Conservation (phyloP, 306 rosid species). For the Luffa aegyptiaca region DNA sequence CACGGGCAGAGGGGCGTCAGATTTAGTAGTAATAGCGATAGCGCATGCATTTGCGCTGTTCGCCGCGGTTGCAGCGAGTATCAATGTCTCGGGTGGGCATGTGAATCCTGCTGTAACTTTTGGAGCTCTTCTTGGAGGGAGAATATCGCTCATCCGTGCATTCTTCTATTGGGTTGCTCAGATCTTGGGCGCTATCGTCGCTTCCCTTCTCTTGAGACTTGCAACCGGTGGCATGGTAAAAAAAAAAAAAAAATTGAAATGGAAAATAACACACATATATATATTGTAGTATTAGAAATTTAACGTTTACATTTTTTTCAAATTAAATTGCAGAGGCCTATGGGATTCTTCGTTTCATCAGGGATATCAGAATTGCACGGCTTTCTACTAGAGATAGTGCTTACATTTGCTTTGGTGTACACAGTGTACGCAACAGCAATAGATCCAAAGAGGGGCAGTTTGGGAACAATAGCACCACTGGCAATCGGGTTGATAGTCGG, state of each 20-base stretch:
- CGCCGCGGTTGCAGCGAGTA: constrained; percentile 62
- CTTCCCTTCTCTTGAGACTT: constrained; percentile 69
- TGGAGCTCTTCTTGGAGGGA: constrained; percentile 75
- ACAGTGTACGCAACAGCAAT: constrained; percentile 73
- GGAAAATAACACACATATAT: neutral
- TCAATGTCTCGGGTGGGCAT: constrained; percentile 83
- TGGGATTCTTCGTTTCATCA: constrained; percentile 36
- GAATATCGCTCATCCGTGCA: constrained; percentile 70
- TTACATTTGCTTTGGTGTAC: constrained; percentile 81
- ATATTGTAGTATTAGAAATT: too few species aligned
- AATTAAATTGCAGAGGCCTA: constrained; percentile 44
- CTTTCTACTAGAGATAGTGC: constrained; percentile 51
- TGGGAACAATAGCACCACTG: constrained; percentile 60
- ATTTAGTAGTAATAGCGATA: constrained; percentile 41
- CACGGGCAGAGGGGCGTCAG: constrained; percentile 38
- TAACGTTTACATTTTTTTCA: too few species aligned
- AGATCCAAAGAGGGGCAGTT: constrained; percentile 74
- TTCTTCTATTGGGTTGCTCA: constrained; percentile 85
- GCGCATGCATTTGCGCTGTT: constrained; percentile 71
- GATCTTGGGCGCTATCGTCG: constrained; percentile 63
- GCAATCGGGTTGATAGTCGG: constrained; percentile 79
- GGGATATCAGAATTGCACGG: constrained; percentile 52
- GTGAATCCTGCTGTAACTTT: constrained; percentile 90
- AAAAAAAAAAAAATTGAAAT: neutral
- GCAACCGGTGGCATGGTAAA: constrained; percentile 76